phyloP scores from a whole-genome alignment of 176 grass and related monocot genomes.

The Triticum dicoccoides region DNA sequence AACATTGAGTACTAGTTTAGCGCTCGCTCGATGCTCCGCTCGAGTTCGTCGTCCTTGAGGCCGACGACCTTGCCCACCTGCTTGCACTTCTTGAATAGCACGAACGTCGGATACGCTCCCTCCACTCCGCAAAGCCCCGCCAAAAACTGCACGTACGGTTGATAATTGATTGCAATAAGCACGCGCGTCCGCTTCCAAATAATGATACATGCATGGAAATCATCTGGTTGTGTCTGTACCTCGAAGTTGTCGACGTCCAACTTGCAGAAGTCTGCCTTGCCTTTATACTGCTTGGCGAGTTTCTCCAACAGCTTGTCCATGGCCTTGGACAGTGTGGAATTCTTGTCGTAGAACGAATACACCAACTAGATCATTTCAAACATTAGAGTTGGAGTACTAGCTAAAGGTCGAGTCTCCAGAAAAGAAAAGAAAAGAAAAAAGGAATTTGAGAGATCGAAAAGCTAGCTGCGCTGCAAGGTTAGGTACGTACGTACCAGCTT shows the following conservation, averaged over 20 bases:
- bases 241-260: background rate
- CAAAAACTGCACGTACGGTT: background rate
- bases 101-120: constrained; percentile 10
- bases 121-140: constrained; percentile 16
- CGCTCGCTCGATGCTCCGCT: background rate
- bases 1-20: background rate
- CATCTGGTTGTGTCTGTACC: background rate
- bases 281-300: background rate
- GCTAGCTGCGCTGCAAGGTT: background rate
- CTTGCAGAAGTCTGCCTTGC: background rate
- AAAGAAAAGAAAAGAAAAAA: background rate
- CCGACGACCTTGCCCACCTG: background rate
- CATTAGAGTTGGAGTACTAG: background rate
- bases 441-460: background rate
- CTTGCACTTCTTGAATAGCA: background rate
- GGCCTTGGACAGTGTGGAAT: background rate
- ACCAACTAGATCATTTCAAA: constrained; percentile 1
- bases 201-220: too few species aligned
- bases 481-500: background rate
- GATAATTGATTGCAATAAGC: too few species aligned
- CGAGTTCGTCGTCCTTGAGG: background rate
- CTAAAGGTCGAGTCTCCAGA: background rate
- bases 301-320: background rate
- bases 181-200: background rate
- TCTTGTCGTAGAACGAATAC: background rate